A percentile compares a stretch with the other conserved stretches of the same genome.
These are phyloP conservation scores for Ambispora gerdemannii DNA, from an alignment of 192 early-diverging fungal species.

Conservation along the genomic window DNA sequence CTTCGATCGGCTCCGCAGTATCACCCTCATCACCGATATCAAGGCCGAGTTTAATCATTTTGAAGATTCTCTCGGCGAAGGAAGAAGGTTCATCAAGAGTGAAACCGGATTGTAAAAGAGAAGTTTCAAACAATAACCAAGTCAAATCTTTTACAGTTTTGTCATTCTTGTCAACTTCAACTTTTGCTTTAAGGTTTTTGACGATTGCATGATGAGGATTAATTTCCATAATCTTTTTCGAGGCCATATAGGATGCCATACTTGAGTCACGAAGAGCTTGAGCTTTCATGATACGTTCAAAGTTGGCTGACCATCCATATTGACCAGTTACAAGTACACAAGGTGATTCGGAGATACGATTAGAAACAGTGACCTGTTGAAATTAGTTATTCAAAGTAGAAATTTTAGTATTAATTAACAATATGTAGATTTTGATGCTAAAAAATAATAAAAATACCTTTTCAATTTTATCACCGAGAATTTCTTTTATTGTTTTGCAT, in stretches of 20 bases:
- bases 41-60: slow-evolving; percentile 99
- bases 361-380: slow-evolving; percentile 62
- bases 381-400: slow-evolving; percentile 26
- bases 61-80: slow-evolving; percentile 94
- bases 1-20: background rate
- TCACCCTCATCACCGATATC: slow-evolving; percentile 84
- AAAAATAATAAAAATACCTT: slow-evolving; percentile 49
- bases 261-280: slow-evolving; percentile 98
- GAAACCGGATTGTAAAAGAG: slow-evolving; percentile 97
- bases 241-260: slow-evolving; percentile 99
- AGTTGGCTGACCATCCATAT: slow-evolving; percentile 99
- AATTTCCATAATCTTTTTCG: slow-evolving; percentile 99
- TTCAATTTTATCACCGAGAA: slow-evolving; percentile 99
- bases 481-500: slow-evolving; percentile 93
- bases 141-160: slow-evolving; percentile 97
- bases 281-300: slow-evolving; percentile 99
- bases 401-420: background rate
- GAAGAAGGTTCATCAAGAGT: slow-evolving; percentile 90
- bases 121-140: slow-evolving; percentile 92
- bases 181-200: slow-evolving; percentile 90
- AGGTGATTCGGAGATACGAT: slow-evolving; percentile 95
- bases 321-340: slow-evolving; percentile 99
- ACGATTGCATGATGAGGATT: slow-evolving; percentile 96
- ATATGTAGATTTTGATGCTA: background rate
- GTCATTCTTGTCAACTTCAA: slow-evolving; percentile 95